Conservation (phyloP, 164 flowering plant genomes). For the Aristolochia fimbriata region DNA sequence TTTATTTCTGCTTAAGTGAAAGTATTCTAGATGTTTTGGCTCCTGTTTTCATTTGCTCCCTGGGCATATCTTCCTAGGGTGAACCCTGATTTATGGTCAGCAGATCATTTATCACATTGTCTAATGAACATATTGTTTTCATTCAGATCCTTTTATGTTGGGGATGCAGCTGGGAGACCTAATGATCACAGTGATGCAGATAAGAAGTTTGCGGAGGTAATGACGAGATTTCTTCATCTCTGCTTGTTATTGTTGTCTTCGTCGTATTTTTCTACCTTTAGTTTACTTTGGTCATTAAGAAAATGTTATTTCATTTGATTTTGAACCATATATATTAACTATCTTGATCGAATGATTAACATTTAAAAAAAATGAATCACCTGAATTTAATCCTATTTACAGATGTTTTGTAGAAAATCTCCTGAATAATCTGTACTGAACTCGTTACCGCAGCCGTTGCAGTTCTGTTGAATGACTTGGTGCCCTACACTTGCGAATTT, state of each 20-base stretch:
- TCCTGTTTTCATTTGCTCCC: too few relatives aligned
- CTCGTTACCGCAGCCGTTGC: too few relatives aligned
- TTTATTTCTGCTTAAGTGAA: too few relatives aligned
- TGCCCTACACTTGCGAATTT: too few relatives aligned
- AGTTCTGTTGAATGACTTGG: too few relatives aligned
- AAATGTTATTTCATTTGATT: not conserved
- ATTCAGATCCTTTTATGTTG: constrained; percentile 87
- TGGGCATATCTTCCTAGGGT: too few relatives aligned
- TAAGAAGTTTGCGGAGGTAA: constrained; percentile 62
- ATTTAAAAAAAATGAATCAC: not conserved
- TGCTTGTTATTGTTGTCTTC: not conserved
- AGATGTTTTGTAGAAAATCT: too few relatives aligned
- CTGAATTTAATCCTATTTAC: not conserved
- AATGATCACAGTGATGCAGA: constrained; percentile 91
- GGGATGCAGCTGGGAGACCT: constrained; percentile 93
- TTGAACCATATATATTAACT: not conserved
- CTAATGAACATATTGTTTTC: too few relatives aligned
- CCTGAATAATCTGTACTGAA: too few relatives aligned
- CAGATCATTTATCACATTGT: too few relatives aligned
- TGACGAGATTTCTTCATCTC: not conserved
- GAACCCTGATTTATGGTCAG: too few relatives aligned
- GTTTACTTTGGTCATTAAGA: not conserved
- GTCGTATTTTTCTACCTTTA: not conserved
- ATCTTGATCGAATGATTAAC: not conserved
- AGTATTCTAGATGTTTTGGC: too few relatives aligned